Conservation (phyloP, 1,284 basidiomycete species). For the Trametes sp. region DNA sequence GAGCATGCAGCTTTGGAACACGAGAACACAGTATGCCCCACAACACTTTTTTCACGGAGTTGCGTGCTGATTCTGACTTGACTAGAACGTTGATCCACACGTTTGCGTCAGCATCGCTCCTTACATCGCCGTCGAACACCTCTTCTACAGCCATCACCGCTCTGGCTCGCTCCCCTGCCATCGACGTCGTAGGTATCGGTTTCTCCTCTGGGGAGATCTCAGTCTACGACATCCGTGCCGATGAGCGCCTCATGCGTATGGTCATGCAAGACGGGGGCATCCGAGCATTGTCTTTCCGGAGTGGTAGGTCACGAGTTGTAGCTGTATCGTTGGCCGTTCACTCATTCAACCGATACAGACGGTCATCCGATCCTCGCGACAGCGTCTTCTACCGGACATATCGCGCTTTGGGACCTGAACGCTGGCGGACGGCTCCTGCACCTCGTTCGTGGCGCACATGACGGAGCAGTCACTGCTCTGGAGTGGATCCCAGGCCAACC, state of each 20-base stretch:
- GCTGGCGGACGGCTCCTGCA: constrained; percentile 84
- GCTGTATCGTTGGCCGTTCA: constrained; percentile 3
- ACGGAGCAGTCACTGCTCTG: constrained; percentile 79
- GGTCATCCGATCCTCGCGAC: constrained; percentile 89
- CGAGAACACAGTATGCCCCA: constrained; percentile 76
- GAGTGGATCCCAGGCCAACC: constrained; percentile 95
- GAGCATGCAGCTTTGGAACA: constrained; percentile 93
- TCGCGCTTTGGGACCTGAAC: constrained; percentile 92
- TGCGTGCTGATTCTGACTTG: background rate
- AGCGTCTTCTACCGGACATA: constrained; percentile 85
- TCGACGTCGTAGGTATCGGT: constrained; percentile 94
- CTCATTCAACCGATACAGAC: constrained; percentile 53
- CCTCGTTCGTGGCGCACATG: constrained; percentile 87
- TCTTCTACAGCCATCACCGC: constrained; percentile 73
- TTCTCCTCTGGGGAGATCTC: constrained; percentile 89
- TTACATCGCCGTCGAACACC: constrained; percentile 48
- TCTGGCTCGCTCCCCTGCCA: constrained; percentile 91
- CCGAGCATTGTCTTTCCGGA: constrained; percentile 85
- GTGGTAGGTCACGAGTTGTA: constrained; percentile 63
- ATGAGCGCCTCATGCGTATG: constrained; percentile 89
- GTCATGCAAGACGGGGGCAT: constrained; percentile 87
- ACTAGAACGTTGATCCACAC: constrained; percentile 72
- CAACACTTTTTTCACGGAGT: too few relatives aligned
- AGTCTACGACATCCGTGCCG: constrained; percentile 89
- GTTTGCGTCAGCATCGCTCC: constrained; percentile 59